Conservation (phyloP, 148 eudicot species). For the Nepenthes gracilis region DNA sequence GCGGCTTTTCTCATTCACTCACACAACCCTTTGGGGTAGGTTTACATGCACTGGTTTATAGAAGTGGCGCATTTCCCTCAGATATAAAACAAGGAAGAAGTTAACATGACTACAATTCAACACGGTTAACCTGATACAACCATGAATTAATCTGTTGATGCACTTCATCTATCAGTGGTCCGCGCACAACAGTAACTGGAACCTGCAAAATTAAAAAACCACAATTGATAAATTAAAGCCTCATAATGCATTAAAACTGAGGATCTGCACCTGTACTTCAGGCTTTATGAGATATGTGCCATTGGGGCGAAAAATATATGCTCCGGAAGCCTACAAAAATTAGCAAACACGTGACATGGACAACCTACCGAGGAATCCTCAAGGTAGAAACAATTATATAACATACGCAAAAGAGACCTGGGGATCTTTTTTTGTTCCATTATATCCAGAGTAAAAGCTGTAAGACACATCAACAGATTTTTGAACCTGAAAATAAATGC, state of each 20-base stretch:
- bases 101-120: background rate
- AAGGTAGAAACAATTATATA: slow-evolving; percentile 4
- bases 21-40: too few species aligned
- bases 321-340: slow-evolving; percentile 64
- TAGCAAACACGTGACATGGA: slow-evolving; percentile 2
- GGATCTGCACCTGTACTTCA: slow-evolving; percentile 30
- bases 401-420: slow-evolving; percentile 36
- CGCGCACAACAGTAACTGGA: slow-evolving; percentile 53
- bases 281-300: slow-evolving; percentile 32
- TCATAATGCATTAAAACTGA: slow-evolving; percentile 2
- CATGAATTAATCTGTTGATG: slow-evolving; percentile 77
- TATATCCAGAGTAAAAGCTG: slow-evolving; percentile 58
- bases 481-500: slow-evolving; percentile 29
- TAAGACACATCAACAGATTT: slow-evolving; percentile 40
- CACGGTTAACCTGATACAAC: slow-evolving; percentile 67
- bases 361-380: background rate
- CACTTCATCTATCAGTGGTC: slow-evolving; percentile 82
- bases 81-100: background rate
- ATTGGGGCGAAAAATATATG: slow-evolving; percentile 73
- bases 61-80: too few species aligned
- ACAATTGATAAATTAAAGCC: background rate
- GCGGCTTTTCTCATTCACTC: too few species aligned
- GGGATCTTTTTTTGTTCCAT: slow-evolving; percentile 52
- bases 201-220: slow-evolving; percentile 27
- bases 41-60: too few species aligned